Base-by-base conservation (phyloP, 75 land plant genomes). In the Selaginella moellendorffii region DNA sequence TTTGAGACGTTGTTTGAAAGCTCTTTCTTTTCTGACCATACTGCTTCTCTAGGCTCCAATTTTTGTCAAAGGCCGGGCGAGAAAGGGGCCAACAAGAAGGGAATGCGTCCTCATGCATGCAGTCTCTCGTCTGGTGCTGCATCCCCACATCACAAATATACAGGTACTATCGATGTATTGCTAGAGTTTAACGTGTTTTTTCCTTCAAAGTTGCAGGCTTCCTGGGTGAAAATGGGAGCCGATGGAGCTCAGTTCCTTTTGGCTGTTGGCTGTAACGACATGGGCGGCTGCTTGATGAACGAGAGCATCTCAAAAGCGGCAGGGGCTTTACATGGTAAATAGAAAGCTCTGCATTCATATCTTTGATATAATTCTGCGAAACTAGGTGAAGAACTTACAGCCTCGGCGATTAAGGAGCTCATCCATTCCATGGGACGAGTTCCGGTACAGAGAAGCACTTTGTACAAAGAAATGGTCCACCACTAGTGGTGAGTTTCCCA, bases 221-320 rank as follows among this genome's bases (percentile, higher is more conserved):
- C 78, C 9, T 76, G 78, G 78, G 78, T 76, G 64, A 76, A 76
- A 61, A 72, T 76, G 78, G 78, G 78, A 54, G 74, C 78, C 25
- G 64, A 61, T 61, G 78, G 78, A 30, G 78, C 74, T 53, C 74
- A 76, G 61, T 68, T 69, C 23, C 65, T 76, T 53, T 52, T 76
- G 36, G 51, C 68, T 24, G 75, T 69, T 28, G 78, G 78, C 52
- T 76, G 78, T 61, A 76, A 76, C 67, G 78, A 76, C 42, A 76
- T 76, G 78, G 78, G 78, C 31, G 78, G 78, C 30, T 72, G 74
- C 29, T 69, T 76, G 22, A 76, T 76, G 78, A 76, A 76, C 63
- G 78, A 76, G 60, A 76, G 70, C 74, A 76, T 76, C 46, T 71
- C 78, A 22, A 68, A 74, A n/a, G 78, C 78, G 58, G 78, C 78